These are phyloP conservation scores for Diaporthe sp. DNA, from an alignment of 2,329 filamentous ascomycete species.

Conservation along the genomic window DNA sequence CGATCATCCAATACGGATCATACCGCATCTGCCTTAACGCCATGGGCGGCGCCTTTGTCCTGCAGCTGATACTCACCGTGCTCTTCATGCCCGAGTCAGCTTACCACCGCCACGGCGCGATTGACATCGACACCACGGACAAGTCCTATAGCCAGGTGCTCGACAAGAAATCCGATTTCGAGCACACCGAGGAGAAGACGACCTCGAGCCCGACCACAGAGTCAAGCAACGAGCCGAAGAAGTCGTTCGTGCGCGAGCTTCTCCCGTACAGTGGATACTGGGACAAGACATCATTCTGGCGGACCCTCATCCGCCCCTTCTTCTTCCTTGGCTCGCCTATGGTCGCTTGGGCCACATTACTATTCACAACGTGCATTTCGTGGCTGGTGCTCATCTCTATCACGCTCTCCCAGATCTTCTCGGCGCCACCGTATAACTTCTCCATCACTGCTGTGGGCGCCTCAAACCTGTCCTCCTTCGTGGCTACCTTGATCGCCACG, in stretches of 20 bases:
- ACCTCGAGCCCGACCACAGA: background rate
- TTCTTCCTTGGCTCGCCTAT: slow-evolving; percentile 53
- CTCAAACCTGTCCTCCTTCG: slow-evolving; percentile 52
- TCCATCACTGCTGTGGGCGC: slow-evolving; percentile 52
- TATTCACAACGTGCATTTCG: slow-evolving; percentile 55
- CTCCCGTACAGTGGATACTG: slow-evolving; percentile 56
- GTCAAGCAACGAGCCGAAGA: slow-evolving; percentile 40
- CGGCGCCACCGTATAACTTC: slow-evolving; percentile 54
- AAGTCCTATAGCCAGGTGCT: slow-evolving; percentile 9
- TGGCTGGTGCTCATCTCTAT: slow-evolving; percentile 50
- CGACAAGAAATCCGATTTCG: slow-evolving; percentile 44
- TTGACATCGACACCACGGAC: slow-evolving; percentile 53
- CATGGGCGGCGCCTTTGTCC: slow-evolving; percentile 57
- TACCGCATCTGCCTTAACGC: slow-evolving; percentile 53
- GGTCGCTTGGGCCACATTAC: slow-evolving; percentile 55
- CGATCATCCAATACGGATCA: slow-evolving; percentile 54
- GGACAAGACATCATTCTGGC: slow-evolving; percentile 54
- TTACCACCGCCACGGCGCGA: slow-evolving; percentile 49
- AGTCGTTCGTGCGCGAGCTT: slow-evolving; percentile 49
- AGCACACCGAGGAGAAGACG: slow-evolving; percentile 34
- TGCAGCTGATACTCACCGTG: slow-evolving; percentile 54
- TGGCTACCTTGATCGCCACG: slow-evolving; percentile 52
- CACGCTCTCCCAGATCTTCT: slow-evolving; percentile 54
- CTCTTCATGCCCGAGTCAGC: slow-evolving; percentile 60
- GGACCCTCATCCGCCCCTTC: slow-evolving; percentile 54